A percentile compares a stretch with the other conserved stretches of the same genome.
Evolutionary conservation across 192 early-diverging fungal species (phyloP).

Genomic region (Podila epicladia): DNA sequence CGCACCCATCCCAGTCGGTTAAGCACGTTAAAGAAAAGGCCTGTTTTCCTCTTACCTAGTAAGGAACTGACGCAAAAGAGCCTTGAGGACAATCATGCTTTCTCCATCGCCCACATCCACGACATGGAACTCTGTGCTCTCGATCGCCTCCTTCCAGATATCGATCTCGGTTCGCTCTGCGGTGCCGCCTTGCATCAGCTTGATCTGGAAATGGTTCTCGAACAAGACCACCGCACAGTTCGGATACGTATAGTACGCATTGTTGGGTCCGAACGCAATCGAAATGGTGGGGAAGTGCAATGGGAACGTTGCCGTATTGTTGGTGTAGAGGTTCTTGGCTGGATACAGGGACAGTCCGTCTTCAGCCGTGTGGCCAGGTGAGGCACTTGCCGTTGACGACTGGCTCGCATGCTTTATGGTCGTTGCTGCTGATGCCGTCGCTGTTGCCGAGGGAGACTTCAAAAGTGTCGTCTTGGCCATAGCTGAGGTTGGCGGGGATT

Average conservation of each 20-base stretch:
- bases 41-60: constrained; percentile 20
- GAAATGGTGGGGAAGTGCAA: constrained; percentile 52
- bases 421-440: background rate
- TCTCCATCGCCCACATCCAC: constrained; percentile 43
- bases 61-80: constrained; percentile 35
- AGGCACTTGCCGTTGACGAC: background rate
- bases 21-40: background rate
- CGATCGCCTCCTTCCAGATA: constrained; percentile 56
- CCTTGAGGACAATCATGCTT: constrained; percentile 48
- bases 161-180: constrained; percentile 50
- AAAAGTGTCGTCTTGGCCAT: constrained; percentile 18
- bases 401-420: background rate
- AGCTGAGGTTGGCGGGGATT: background rate
- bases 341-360: constrained; percentile 15
- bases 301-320: constrained; percentile 48
- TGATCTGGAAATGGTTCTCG: constrained; percentile 55
- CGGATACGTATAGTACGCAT: constrained; percentile 46
- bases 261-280: constrained; percentile 53
- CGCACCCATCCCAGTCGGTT: background rate
- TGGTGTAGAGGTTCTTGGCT: constrained; percentile 36
- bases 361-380: background rate
- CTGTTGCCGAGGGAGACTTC: constrained; percentile 4
- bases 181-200: constrained; percentile 29
- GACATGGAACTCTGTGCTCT: constrained; percentile 35
- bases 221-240: constrained; percentile 52